Percentiles rank a stretch among this genome's conserved stretches.
Conservation (phyloP, 352 stramenopile species). For the Pythium sukuiense region DNA sequence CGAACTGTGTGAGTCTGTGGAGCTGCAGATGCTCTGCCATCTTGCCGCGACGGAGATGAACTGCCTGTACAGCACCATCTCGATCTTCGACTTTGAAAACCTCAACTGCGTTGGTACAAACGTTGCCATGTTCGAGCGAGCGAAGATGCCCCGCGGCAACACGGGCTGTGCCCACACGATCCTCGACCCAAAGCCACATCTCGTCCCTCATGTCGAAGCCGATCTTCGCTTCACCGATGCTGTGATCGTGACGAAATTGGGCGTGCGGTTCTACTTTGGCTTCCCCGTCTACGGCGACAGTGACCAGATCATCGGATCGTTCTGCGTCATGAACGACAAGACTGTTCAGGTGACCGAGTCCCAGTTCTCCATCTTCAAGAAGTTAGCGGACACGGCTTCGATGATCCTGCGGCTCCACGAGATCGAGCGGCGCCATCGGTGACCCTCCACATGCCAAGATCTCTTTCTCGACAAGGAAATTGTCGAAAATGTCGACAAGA, state of each 20-base stretch:
- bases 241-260: constrained; percentile 21
- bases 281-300: constrained; percentile 54
- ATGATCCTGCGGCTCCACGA: constrained; percentile 3
- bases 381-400: constrained; percentile 17
- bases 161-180: constrained; percentile 60
- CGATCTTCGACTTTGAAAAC: constrained; percentile 43
- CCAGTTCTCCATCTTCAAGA: constrained; percentile 54
- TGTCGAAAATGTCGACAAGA: too few species aligned
- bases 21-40: constrained; percentile 62
- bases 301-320: constrained; percentile 47
- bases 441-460: too few species aligned
- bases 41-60: constrained; percentile 47
- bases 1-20: constrained; percentile 30
- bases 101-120: constrained; percentile 46
- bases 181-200: constrained; percentile 45
- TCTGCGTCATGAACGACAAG: constrained; percentile 55
- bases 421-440: background rate
- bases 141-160: constrained; percentile 42
- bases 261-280: constrained; percentile 62
- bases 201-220: constrained; percentile 47
- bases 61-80: constrained; percentile 51
- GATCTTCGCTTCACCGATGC: constrained; percentile 52
- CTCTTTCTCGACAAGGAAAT: too few species aligned
- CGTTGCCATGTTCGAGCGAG: constrained; percentile 9
- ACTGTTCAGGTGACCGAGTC: constrained; percentile 44